A percentile compares a stretch with the other conserved stretches of the same genome.
Conservation (phyloP, 192 early-diverging fungal genomes). For the Blastocladiella britannica region DNA sequence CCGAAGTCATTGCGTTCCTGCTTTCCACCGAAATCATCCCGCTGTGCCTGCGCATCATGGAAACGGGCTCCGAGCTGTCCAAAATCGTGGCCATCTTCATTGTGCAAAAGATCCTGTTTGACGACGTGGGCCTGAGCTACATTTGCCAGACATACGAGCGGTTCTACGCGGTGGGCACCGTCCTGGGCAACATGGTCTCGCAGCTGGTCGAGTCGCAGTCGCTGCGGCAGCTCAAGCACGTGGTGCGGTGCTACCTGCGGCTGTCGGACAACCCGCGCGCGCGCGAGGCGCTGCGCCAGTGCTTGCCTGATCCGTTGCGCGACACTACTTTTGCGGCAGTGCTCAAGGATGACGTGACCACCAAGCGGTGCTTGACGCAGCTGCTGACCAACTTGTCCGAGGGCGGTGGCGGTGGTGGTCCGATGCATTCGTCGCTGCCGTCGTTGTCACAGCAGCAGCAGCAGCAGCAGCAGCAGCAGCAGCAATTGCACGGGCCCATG, state of each 20-base stretch:
- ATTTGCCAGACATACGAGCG: conserved; percentile 81
- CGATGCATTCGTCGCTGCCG: too few relatives aligned
- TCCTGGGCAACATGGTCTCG: conserved; percentile 78
- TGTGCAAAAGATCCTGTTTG: conserved; percentile 86
- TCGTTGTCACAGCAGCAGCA: too few relatives aligned
- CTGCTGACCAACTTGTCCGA: conserved; percentile 37
- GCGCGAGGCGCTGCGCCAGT: conserved; percentile 73
- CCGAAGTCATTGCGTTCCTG: conserved; percentile 86
- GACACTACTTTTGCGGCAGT: conserved; percentile 68
- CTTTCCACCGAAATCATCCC: conserved; percentile 94
- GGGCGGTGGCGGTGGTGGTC: too few relatives aligned
- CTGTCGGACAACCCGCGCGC: conserved; percentile 84
- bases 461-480: too few relatives aligned
- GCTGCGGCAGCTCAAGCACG: conserved; percentile 75
- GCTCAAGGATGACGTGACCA: conserved; percentile 74
- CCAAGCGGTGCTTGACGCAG: conserved; percentile 61
- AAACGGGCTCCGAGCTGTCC: conserved; percentile 84
- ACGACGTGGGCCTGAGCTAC: conserved; percentile 75
- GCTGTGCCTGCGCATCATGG: conserved; percentile 95
- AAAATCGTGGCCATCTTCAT: conserved; percentile 99
- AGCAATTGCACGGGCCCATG: too few relatives aligned
- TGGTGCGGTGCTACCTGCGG: conserved; percentile 76
- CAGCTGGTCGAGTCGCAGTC: conserved; percentile 72
- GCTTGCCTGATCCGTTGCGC: conserved; percentile 66
- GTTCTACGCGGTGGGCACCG: conserved; percentile 85